These are phyloP conservation scores for Cryphonectria carpinicola DNA, from an alignment of 2,329 filamentous ascomycete genomes.

Conservation along the genomic window DNA sequence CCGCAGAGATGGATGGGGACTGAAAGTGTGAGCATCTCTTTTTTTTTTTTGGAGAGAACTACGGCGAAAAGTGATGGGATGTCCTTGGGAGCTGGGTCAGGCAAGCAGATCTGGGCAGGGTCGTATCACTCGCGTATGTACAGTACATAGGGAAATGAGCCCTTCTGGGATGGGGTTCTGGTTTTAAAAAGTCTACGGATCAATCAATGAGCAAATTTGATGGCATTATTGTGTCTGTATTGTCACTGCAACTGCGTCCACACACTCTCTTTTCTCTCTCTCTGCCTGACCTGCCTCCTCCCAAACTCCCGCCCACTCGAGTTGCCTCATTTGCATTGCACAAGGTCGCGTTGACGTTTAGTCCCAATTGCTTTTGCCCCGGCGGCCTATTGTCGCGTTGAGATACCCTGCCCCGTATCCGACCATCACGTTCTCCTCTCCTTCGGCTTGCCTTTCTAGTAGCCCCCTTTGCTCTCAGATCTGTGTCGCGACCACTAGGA, in stretches of 20 bases:
- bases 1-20: not conserved
- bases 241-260: not conserved
- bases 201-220: conserved; percentile 24
- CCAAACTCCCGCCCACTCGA: not conserved
- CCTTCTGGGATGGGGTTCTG: conserved; percentile 11
- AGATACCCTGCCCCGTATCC: not conserved
- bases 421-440: not conserved
- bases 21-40: not conserved
- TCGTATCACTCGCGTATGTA: conserved; percentile 24
- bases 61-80: conserved; percentile 5
- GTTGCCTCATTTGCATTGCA: not conserved
- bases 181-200: conserved; percentile 22
- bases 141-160: conserved; percentile 20
- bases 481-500: not conserved
- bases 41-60: not conserved
- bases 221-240: not conserved
- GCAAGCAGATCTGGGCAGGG: conserved; percentile 11
- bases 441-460: not conserved
- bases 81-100: conserved; percentile 16
- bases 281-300: not conserved
- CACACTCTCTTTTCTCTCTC: not conserved
- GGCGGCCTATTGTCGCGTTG: not conserved
- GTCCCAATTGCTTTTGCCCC: not conserved
- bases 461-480: not conserved
- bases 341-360: not conserved